Base-by-base conservation (phyloP, 75 land plant genomes). In the Isoetes taiwanensis region DNA sequence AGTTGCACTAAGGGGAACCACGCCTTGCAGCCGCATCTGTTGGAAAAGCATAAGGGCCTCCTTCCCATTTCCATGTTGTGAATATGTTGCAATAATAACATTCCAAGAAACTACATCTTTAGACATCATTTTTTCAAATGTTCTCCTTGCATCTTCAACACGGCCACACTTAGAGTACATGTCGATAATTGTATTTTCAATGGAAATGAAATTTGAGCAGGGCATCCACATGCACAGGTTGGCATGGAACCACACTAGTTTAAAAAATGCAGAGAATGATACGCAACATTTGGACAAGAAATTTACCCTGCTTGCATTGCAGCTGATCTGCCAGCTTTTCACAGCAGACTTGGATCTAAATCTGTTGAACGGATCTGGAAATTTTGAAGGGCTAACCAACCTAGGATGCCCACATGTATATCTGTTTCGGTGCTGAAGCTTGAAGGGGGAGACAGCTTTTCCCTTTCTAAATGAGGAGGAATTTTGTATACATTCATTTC, bases 141-240 rank as follows among this genome's bases (percentile, higher is more conserved):
- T n/a, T 19, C 25, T 6, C 25, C 50, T 46, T n/a, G 50, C 50
- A n/a, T 46, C 50, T 5, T 23, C 19, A 23, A 46, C 19, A n/a
- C 50, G 16, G 8, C 50, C 50, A 46, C 50, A 46, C 50, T 23
- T 6, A 16, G 25, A 16, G 16, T 46, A 46, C 50, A 46, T 46
- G 6, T 19, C 5, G 16, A 46, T 23, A 46, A 46, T 23, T n/a
- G 50, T n/a, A 23, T 23, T 46, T 6, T 23, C 50, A 46, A n/a
- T 46, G n/a, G 23, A 16, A n/a, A 23, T 6, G 50, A 19, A 16
- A n/a, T 46, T 23, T 52, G 10, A 40, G 27, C 21, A 30, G 59
- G 39, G 41, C 89, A 83, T 3, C 97, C 89, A 37, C 97, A 91
- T 0, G 95, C 85, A 42, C 95, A 91, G 0, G 91, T 90, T 50